These are phyloP conservation scores for Chlamydomonas sp. DNA, from an alignment of 139 green algal genomes.

Conservation along the genomic window DNA sequence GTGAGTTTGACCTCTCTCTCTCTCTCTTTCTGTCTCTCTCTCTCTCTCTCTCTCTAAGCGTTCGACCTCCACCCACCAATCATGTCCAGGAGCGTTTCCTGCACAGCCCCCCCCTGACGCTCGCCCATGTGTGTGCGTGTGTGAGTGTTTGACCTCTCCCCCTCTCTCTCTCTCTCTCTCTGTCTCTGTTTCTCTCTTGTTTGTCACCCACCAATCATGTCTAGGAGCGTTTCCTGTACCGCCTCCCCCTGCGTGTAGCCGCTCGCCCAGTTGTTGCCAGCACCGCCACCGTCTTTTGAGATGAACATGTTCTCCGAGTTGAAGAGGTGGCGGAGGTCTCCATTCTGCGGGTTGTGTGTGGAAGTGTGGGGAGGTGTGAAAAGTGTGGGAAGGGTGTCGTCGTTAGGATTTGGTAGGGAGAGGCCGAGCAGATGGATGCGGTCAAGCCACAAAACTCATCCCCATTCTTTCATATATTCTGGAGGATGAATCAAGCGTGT, in stretches of 20 bases:
- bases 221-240: conserved; percentile 90
- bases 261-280: conserved; percentile 98
- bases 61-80: conserved; percentile 76
- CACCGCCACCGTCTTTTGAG: conserved; percentile 83
- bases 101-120: conserved; percentile 77
- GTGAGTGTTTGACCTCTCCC: too few relatives aligned
- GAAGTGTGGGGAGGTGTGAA: background rate
- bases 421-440: background rate
- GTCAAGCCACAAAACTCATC: too few relatives aligned
- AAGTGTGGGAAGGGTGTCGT: background rate
- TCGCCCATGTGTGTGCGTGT: conserved; percentile 99
- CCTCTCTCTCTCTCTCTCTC: too few relatives aligned
- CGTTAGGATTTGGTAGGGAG: background rate
- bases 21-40: too few relatives aligned
- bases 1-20: too few relatives aligned
- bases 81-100: conserved; percentile 97
- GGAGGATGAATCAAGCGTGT: too few relatives aligned
- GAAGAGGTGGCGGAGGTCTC: conserved; percentile 90
- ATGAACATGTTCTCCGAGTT: conserved; percentile 98
- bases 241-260: conserved; percentile 86
- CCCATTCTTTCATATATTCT: too few relatives aligned
- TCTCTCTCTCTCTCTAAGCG: too few relatives aligned
- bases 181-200: too few relatives aligned
- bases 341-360: conserved; percentile 56
- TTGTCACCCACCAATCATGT: conserved; percentile 97